These are phyloP conservation scores for Cyclocybe aegerita DNA, from an alignment of 768 basidiomycete species.

Conservation along the genomic window DNA sequence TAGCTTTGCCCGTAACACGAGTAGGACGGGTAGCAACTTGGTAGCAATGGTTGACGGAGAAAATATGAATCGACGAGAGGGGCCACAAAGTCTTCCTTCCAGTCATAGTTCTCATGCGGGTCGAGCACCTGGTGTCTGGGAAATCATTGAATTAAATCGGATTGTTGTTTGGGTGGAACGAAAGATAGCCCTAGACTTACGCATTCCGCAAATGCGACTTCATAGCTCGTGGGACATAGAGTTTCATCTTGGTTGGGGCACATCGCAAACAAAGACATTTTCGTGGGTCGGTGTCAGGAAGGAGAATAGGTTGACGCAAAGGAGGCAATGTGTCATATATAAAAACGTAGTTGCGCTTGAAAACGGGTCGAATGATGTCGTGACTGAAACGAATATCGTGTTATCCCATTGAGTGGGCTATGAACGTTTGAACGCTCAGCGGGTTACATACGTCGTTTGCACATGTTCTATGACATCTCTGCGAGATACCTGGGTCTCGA, in stretches of 20 bases:
- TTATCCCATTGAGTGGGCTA: background rate
- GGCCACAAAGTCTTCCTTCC: too few relatives aligned
- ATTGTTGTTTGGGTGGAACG: background rate
- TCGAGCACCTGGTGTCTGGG: too few relatives aligned
- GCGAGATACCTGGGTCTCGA: constrained; percentile 7
- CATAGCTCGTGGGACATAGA: background rate
- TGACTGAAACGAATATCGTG: background rate
- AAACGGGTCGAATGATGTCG: background rate
- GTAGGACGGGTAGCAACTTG: too few relatives aligned
- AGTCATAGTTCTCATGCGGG: background rate
- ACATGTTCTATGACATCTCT: constrained; percentile 7
- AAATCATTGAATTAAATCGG: too few relatives aligned
- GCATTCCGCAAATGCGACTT: constrained; percentile 1
- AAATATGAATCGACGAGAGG: too few relatives aligned
- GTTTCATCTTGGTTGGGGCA: background rate
- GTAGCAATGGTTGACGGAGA: too few relatives aligned
- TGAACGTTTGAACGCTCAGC: too few relatives aligned
- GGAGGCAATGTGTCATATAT: too few relatives aligned
- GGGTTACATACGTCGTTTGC: background rate
- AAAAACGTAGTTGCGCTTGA: too few relatives aligned
- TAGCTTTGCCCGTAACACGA: too few relatives aligned
- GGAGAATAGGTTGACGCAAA: too few relatives aligned
- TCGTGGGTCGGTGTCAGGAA: too few relatives aligned
- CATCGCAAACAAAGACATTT: constrained; percentile 3
- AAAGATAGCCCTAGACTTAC: background rate